Conservation (phyloP, 495 filamentous ascomycete species). For the Xylaria sp. region DNA sequence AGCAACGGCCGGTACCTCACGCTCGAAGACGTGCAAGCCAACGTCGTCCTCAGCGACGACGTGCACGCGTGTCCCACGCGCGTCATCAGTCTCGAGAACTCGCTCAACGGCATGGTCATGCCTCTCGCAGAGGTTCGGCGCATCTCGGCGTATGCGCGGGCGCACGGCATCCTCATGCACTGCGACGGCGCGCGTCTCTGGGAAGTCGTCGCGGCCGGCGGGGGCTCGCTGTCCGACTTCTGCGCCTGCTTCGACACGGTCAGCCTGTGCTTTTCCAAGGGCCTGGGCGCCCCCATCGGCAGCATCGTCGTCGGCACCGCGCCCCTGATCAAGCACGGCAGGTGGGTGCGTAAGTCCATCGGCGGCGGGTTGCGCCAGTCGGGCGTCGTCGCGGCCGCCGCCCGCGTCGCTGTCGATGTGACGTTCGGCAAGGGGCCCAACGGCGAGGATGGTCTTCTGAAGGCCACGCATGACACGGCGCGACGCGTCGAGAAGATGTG, state of each 20-base stretch:
- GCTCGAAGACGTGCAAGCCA: constrained; percentile 69
- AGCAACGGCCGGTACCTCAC: constrained; percentile 72
- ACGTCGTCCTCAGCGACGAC: constrained; percentile 48
- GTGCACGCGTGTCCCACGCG: constrained; percentile 70
- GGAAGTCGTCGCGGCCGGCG: constrained; percentile 67
- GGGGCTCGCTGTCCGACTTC: constrained; percentile 68
- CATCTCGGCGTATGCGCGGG: constrained; percentile 70
- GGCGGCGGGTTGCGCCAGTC: constrained; percentile 80
- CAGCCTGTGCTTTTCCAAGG: constrained; percentile 82
- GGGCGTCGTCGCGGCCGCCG: constrained; percentile 66
- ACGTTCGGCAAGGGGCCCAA: constrained; percentile 66
- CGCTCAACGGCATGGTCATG: constrained; percentile 74
- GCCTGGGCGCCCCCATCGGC: constrained; percentile 81
- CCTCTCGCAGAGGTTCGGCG: constrained; percentile 68
- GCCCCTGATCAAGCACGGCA: constrained; percentile 67
- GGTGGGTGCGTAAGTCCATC: constrained; percentile 80
- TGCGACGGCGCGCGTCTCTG: constrained; percentile 83
- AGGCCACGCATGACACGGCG: constrained; percentile 67
- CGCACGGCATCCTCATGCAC: constrained; percentile 71
- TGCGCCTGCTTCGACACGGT: constrained; percentile 74
- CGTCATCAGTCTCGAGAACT: constrained; percentile 82
- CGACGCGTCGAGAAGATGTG: constrained; percentile 67
- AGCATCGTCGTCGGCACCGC: constrained; percentile 71
- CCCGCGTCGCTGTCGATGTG: constrained; percentile 65
- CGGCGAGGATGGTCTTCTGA: constrained; percentile 67